Evolutionary conservation across 2,329 filamentous ascomycete species (phyloP).

Genomic region (Penicillium thymicola): DNA sequence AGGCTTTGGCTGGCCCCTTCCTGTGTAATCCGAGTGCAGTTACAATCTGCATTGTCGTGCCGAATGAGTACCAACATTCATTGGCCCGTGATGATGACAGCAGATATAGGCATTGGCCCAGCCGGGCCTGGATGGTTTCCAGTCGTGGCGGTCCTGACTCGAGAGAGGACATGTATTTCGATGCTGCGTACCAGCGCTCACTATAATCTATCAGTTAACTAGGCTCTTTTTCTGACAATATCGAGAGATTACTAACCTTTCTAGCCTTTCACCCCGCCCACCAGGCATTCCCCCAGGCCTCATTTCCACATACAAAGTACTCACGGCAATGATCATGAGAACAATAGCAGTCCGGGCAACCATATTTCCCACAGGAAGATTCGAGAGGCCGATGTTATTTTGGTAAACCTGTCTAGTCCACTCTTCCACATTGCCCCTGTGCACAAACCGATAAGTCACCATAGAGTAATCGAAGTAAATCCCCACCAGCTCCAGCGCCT

Average conservation of each 20-base stretch:
- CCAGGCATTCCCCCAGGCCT: constrained; percentile 27
- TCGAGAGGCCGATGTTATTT: constrained; percentile 35
- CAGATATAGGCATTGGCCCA: constrained; percentile 59
- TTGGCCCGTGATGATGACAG: constrained; percentile 59
- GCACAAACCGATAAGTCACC: constrained; percentile 58
- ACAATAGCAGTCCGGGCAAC: constrained; percentile 50
- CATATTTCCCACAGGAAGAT: constrained; percentile 40
- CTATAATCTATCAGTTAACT: constrained; percentile 16
- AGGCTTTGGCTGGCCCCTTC: constrained; percentile 27
- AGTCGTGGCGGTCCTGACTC: constrained; percentile 55
- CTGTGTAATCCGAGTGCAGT: constrained; percentile 45
- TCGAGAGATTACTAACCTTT: not conserved
- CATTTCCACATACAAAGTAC: constrained; percentile 47
- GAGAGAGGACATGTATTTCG: constrained; percentile 35
- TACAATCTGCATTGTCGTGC: constrained; percentile 54
- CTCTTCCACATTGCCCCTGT: constrained; percentile 51
- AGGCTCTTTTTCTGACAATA: not conserved
- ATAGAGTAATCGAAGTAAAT: constrained; percentile 61
- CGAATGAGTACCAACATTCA: constrained; percentile 60
- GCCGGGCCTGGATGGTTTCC: constrained; percentile 56
- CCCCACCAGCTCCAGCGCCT: constrained; percentile 46
- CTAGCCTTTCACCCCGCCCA: constrained; percentile 31
- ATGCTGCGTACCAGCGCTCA: constrained; percentile 40
- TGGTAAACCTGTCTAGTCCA: constrained; percentile 47
- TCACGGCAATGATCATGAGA: constrained; percentile 49